These are phyloP conservation scores for Climacium dendroides DNA, from an alignment of 225 moss, liverwort and hornwort genomes.

Conservation along the genomic window DNA sequence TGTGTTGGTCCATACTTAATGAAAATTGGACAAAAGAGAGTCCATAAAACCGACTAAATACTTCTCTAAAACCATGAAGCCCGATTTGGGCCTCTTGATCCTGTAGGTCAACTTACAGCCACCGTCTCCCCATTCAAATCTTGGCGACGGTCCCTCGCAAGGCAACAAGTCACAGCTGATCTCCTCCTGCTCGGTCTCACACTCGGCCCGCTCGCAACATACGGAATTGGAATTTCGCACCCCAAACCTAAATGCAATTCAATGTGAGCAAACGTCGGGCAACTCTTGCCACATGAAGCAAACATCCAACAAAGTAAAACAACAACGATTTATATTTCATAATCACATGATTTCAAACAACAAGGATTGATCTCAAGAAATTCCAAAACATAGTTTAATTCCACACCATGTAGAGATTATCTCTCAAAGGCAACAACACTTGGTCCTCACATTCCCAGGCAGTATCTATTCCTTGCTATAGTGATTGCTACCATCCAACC, in stretches of 20 bases:
- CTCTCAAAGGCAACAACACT: neutral
- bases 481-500: neutral
- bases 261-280: neutral
- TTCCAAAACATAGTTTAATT: neutral
- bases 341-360: neutral
- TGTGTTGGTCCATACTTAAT: neutral
- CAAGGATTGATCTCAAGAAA: neutral
- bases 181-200: neutral
- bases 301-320: neutral
- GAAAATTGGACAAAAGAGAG: neutral
- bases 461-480: neutral
- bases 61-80: neutral
- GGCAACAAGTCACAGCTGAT: neutral
- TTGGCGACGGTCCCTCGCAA: constrained; percentile 4
- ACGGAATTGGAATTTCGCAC: neutral
- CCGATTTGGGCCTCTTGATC: neutral
- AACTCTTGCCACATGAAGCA: neutral
- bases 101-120: constrained; percentile 12
- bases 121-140: constrained; percentile 37
- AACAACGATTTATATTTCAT: neutral
- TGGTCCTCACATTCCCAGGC: neutral
- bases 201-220: neutral
- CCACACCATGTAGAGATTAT: neutral
- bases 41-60: neutral
- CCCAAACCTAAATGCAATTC: neutral